phyloP scores from a whole-genome alignment of 169 alveolate species.

The Besnoitia besnoiti region DNA sequence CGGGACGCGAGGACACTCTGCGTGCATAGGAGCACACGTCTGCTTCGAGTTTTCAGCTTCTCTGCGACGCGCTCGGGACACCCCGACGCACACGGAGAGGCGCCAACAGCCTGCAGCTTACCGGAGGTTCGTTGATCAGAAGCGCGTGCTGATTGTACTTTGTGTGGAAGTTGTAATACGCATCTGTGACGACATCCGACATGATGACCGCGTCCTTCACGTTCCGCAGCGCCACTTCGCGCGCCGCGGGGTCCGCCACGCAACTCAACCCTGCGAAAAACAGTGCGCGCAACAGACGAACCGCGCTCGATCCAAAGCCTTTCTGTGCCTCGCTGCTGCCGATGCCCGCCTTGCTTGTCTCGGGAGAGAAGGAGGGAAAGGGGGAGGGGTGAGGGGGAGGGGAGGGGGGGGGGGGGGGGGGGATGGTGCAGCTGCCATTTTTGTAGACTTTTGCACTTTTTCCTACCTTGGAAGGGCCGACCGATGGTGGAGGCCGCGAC shows the following conservation, averaged over 20 bases:
- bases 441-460: neutral
- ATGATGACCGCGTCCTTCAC: conserved; percentile 50
- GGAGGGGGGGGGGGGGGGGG: too few species aligned
- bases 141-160: conserved; percentile 41
- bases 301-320: neutral
- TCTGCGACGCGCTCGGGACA: too few species aligned
- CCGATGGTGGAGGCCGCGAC: conserved; percentile 28
- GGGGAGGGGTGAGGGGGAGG: too few species aligned
- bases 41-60: too few species aligned
- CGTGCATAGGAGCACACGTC: too few species aligned
- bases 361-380: too few species aligned
- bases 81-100: too few species aligned
- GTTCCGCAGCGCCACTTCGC: conserved; percentile 34
- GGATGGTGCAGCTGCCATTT: too few species aligned
- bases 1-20: too few species aligned
- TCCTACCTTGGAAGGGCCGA: neutral
- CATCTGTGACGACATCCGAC: conserved; percentile 52
- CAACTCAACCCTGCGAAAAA: conserved; percentile 11
- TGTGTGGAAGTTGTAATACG: conserved; percentile 39
- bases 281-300: neutral
- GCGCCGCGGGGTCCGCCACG: conserved; percentile 17
- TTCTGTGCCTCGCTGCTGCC: neutral
- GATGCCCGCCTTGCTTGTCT: neutral
- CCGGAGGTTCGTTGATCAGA: conserved; percentile 16
- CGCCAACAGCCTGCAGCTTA: too few species aligned